Evolutionary conservation across 2,329 filamentous ascomycete species (phyloP).

Genomic region (Rhynchosporium secalis): DNA sequence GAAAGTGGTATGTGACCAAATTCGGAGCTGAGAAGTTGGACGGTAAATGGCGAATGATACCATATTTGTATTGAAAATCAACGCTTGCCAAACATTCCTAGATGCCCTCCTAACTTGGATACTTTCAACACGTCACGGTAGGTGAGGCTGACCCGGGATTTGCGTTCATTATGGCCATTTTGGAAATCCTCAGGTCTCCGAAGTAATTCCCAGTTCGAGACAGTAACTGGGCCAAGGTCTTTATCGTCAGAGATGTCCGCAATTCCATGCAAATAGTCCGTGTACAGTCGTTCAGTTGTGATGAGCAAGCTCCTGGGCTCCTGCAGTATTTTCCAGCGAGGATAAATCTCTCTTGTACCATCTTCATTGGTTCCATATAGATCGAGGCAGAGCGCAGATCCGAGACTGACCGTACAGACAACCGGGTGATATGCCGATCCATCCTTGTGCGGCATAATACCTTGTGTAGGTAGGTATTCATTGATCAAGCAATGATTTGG

Average conservation of each 20-base stretch:
- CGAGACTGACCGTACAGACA: conserved; percentile 88
- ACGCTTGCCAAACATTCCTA: conserved; percentile 51
- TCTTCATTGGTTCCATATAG: conserved; percentile 66
- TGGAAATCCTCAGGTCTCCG: conserved; percentile 48
- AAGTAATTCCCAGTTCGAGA: conserved; percentile 73
- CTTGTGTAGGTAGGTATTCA: conserved; percentile 82
- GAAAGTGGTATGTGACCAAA: conserved; percentile 73
- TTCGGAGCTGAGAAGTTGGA: conserved; percentile 68
- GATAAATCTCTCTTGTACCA: conserved; percentile 54
- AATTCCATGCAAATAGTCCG: conserved; percentile 73
- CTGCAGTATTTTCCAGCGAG: conserved; percentile 66
- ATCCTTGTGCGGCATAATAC: conserved; percentile 98
- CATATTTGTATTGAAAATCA: conserved; percentile 56
- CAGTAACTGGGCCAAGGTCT: conserved; percentile 57
- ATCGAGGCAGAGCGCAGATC: conserved; percentile 74
- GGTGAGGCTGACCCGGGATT: conserved; percentile 70
- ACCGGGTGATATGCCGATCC: conserved; percentile 83
- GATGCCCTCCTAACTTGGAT: conserved; percentile 67
- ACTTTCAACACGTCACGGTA: conserved; percentile 86
- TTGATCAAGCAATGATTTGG: conserved; percentile 95
- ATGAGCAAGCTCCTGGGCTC: conserved; percentile 80
- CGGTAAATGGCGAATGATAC: conserved; percentile 74
- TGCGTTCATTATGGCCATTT: conserved; percentile 57
- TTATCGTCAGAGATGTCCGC: conserved; percentile 65
- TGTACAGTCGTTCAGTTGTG: conserved; percentile 68